A percentile compares a stretch with the other conserved stretches of the same genome.
These are phyloP conservation scores for Paulownia fortunei DNA, from an alignment of 257 asterid genomes.

Conservation along the genomic window DNA sequence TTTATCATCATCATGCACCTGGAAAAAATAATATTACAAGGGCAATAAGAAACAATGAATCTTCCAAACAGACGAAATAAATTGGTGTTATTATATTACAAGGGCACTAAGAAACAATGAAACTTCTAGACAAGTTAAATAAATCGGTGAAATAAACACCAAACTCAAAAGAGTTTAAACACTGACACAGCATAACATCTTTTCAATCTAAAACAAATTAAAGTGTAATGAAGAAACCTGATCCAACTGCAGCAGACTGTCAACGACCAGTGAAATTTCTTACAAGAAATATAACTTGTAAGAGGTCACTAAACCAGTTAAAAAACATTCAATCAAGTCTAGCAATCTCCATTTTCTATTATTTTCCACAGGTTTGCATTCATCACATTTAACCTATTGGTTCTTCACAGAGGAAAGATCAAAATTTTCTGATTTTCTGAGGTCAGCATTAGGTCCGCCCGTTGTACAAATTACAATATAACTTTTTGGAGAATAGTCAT, in stretches of 20 bases:
- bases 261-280: neutral
- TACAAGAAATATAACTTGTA: neutral
- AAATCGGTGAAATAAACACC: neutral
- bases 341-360: slow-evolving; percentile 21
- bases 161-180: slow-evolving; percentile 2
- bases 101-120: slow-evolving; percentile 24
- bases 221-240: neutral
- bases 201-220: neutral
- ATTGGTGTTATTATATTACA: neutral
- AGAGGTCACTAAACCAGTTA: slow-evolving; percentile 12
- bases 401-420: slow-evolving; percentile 21
- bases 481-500: slow-evolving; percentile 4
- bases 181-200: neutral
- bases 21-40: slow-evolving; percentile 32
- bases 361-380: slow-evolving; percentile 18
- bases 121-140: neutral
- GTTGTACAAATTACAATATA: slow-evolving; percentile 2
- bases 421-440: slow-evolving; percentile 5
- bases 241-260: slow-evolving; percentile 16
- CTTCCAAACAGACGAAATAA: neutral
- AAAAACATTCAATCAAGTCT: slow-evolving; percentile 8
- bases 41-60: slow-evolving; percentile 24
- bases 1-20: slow-evolving; percentile 77
- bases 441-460: neutral
- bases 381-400: slow-evolving; percentile 17